phyloP scores from a whole-genome alignment of 2,329 filamentous ascomycete genomes.

The Fusarium redolens region DNA sequence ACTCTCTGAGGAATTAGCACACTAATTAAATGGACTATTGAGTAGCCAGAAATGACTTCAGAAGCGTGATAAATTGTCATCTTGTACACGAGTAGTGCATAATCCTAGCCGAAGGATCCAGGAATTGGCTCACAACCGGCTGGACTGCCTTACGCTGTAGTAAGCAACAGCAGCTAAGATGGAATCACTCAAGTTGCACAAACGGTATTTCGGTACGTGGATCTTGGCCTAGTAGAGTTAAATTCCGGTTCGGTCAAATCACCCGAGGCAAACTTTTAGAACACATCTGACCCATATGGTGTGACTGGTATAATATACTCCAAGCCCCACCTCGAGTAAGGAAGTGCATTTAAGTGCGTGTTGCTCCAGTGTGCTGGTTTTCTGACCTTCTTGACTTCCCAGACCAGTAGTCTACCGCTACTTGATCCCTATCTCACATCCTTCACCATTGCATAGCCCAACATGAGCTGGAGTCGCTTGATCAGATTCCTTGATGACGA shows the following conservation, averaged over 20 bases:
- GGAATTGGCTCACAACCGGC: no score
- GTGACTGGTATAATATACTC: neutral
- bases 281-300: neutral
- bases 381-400: neutral
- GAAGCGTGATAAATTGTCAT: slow-evolving; percentile 53
- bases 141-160: no score
- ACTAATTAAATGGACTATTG: neutral
- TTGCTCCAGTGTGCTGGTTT: neutral
- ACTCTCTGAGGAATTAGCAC: neutral
- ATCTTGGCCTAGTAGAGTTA: no score
- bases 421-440: no score
- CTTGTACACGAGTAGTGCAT: neutral
- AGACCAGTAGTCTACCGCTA: neutral
- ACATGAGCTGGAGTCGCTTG: slow-evolving; percentile 13
- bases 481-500: slow-evolving; percentile 12
- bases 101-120: no score
- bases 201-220: neutral
- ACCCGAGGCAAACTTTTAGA: neutral
- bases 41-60: no score
- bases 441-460: neutral
- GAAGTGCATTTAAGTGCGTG: neutral
- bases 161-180: no score
- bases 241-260: neutral
- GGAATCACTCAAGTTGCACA: accelerated
- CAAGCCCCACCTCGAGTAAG: neutral